Percentiles rank a stretch among this genome's conserved stretches.
Evolutionary conservation across 805 yeast species (phyloP).

Genomic region (Yarrowia sp.): DNA sequence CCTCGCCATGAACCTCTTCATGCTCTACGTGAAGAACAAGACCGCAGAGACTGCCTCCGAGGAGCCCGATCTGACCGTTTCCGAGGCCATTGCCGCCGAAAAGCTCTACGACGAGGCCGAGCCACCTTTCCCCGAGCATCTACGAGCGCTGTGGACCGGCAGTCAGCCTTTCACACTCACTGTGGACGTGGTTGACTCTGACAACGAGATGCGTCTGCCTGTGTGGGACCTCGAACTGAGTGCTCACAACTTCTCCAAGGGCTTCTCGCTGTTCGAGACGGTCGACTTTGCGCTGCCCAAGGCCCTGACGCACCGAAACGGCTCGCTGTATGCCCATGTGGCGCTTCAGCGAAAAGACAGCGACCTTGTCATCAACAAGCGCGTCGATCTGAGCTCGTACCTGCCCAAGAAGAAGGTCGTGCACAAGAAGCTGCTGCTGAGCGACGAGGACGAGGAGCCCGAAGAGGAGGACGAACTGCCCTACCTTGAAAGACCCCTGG

Average conservation of each 20-base stretch:
- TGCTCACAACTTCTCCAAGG: slow-evolving; percentile 1
- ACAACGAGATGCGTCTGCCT: neutral
- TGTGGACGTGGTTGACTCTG: neutral
- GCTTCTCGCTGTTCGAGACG: neutral
- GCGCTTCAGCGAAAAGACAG: slow-evolving; percentile 8
- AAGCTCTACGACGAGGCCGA: neutral
- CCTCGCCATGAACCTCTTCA: slow-evolving; percentile 5
- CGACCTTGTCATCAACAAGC: neutral
- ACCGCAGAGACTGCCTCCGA: neutral
- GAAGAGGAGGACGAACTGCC: slow-evolving; percentile 29
- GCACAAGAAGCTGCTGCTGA: slow-evolving; percentile 38
- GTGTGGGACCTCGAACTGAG: slow-evolving; percentile 1
- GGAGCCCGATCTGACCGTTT: slow-evolving; percentile 7
- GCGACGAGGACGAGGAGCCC: slow-evolving; percentile 32
- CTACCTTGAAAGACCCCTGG: slow-evolving; percentile 29
- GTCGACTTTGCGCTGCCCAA: neutral
- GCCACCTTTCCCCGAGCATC: neutral
- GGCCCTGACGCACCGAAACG: slow-evolving; percentile 33
- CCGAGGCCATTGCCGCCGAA: slow-evolving; percentile 6
- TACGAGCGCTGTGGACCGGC: slow-evolving; percentile 14
- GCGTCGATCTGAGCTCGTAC: slow-evolving; percentile 33
- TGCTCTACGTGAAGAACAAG: neutral
- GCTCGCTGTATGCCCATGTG: slow-evolving; percentile 41
- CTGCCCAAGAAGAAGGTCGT: slow-evolving; percentile 36
- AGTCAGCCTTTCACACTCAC: slow-evolving; percentile 3